Evolutionary conservation across 1,284 basidiomycete species (phyloP).

Genomic region (Leccinum pachyderme): DNA sequence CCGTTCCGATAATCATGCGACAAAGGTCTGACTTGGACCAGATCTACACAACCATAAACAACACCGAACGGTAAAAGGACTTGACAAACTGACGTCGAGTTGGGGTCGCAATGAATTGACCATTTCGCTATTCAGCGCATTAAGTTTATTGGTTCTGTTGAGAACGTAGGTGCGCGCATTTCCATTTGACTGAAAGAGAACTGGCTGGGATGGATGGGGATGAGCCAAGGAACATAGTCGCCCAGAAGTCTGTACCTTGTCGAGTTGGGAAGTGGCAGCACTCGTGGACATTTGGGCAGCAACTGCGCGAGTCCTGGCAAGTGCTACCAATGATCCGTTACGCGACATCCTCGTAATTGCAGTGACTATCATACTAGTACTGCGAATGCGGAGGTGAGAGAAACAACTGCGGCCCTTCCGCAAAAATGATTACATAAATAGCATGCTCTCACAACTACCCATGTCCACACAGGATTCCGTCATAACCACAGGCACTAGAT

Average conservation of each 20-base stretch:
- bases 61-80: constrained; percentile 7
- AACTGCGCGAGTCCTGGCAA: constrained; percentile 54
- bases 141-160: constrained; percentile 83
- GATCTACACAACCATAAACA: constrained; percentile 50
- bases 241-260: constrained; percentile 26
- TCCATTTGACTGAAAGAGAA: constrained; percentile 69
- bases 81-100: constrained; percentile 58
- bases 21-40: constrained; percentile 77
- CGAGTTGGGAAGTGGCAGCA: constrained; percentile 13
- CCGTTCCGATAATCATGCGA: constrained; percentile 76
- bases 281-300: constrained; percentile 54
- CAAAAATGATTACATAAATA: constrained; percentile 21
- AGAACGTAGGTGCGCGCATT: constrained; percentile 70
- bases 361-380: constrained; percentile 36
- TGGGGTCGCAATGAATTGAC: constrained; percentile 69
- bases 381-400: constrained; percentile 4
- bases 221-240: not conserved
- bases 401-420: not conserved
- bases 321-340: constrained; percentile 32
- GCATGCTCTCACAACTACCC: not conserved
- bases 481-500: constrained; percentile 47
- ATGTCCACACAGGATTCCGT: constrained; percentile 19
- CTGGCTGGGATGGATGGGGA: constrained; percentile 43
- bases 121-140: constrained; percentile 87
- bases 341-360: constrained; percentile 34